Base-by-base conservation (phyloP, 768 basidiomycete species). In the Collybia nuda region DNA sequence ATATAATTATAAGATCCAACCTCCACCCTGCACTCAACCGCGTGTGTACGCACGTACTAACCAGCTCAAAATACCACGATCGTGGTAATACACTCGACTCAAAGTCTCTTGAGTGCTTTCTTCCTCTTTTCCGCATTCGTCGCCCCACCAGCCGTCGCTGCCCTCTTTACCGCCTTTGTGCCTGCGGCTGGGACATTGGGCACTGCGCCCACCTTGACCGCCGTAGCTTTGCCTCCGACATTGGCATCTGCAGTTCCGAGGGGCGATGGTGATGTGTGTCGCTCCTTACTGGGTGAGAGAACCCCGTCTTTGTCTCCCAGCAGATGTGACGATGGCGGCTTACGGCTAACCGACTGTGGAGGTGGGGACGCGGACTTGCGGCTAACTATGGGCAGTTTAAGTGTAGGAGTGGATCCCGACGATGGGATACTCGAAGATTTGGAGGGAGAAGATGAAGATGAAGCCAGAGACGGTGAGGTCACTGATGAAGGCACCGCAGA, bases 101-200 rank as follows among this genome's bases (percentile, higher is more conserved):
- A 93, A 66, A 93, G 68, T 55, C 90, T 76, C 69, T 89, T 93
- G 58, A 93, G 69, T 3, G 90, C 91, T 75, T 92, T 93, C 79
- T 93, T 93, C 66, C 91, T 76, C 73, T 93, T 93, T 69, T 91
- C 90, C 2, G 80, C 82, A 1, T 82, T 82, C 2, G 75, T 77
- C 5, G 70, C 63, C 0, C 66, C 74, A 9, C 69, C 71, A 1
- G 77, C 76, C 0, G 83, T 78, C 1, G 86, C 82, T 14, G 83
- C 75, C 44, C 89, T 73, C 67, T 90, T 91, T 45, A 87, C 77
- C 0, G 86, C 80, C 64, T 89, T 91, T 7, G 78, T 71, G 3
- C 68, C 70, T 11, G 71, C 63, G 4, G 73, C 53, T 44, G 69
- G 58, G 1, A 71, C 61, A 11, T 68, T 54, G 2, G 63, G 62